Base-by-base conservation (phyloP, 352 stramenopile genomes). In the Pythium pectinolyticum region DNA sequence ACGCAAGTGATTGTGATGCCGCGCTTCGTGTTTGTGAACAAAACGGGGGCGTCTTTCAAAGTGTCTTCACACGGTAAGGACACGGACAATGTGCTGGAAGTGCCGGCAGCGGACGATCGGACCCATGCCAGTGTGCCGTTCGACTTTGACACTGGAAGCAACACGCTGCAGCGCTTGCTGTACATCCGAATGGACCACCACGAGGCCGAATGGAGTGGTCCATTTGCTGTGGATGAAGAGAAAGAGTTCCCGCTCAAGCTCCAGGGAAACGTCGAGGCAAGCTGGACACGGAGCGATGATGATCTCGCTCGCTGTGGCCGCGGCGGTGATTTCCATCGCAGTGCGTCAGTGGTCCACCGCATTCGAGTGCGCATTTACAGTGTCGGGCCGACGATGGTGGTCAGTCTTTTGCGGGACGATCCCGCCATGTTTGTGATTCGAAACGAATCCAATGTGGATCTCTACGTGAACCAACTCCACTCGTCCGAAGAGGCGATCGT, bases 1-100 rank as follows among this genome's bases (percentile, higher is more conserved):
- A 92, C 86, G 3, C 85, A 96, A 70, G 82, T 96, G 9, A 81
- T 92, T 54, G 77, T 96, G 8, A 93, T 86, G 30, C 85, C 86
- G 14, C 86, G 87, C 17, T 94, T 94, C 40, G 81, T 94, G 14
- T 90, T 96, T 52, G 86, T 96, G 22, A 96, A 96, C 72, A 89
- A 92, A 51, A 93, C 84, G 12, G 64, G 76, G 12, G 68, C 78
- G 1, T 70, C 78, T 32, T 94, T 96, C 63, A 90, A 91, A 40
- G 61, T 96, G 14, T 90, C 83, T 2, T 78, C 88, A 30, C 77
- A 89, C 48, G 81, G 70, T 31, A 76, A 72, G 46, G 82, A 84
- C 25, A 86, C 65, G 17, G 77, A 91, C 37, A 74, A 83, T 41
- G 73, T 90, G 9, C 64, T 93, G 24, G 84, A 94, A 56, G 58